These are phyloP conservation scores for Solanum clarkiae DNA, from an alignment of 257 asterid species.

Conservation along the genomic window DNA sequence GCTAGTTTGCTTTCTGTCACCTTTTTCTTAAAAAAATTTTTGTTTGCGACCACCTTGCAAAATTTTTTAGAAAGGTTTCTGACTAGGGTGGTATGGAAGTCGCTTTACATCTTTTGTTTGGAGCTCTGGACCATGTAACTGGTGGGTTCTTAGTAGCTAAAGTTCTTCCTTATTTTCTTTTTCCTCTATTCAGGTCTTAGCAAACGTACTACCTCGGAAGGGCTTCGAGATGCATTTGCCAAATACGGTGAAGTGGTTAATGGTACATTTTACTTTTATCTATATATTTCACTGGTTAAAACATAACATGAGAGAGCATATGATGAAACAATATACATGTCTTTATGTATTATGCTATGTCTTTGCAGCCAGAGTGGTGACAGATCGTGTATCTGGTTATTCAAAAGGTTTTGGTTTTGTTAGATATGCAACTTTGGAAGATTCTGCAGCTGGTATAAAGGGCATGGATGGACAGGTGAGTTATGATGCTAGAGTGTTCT, in stretches of 20 bases:
- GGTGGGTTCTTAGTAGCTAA: background rate
- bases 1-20: background rate
- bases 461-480: conserved; percentile 92
- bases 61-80: background rate
- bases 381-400: conserved; percentile 66
- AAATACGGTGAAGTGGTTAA: conserved; percentile 61
- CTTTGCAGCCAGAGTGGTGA: conserved; percentile 75
- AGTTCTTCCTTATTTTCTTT: background rate
- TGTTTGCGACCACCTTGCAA: background rate
- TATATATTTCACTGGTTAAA: background rate
- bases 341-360: background rate
- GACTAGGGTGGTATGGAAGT: background rate
- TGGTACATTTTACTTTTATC: conserved; percentile 26
- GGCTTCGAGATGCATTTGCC: conserved; percentile 61
- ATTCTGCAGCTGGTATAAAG: conserved; percentile 58
- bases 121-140: background rate
- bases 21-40: background rate
- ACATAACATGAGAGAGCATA: background rate
- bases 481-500: background rate
- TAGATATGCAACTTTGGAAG: conserved; percentile 47
- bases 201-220: conserved; percentile 81
- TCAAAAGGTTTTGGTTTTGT: conserved; percentile 94
- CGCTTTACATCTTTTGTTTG: background rate
- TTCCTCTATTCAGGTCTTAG: conserved; percentile 58
- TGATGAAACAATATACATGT: background rate